Evolutionary conservation across 2,329 filamentous ascomycete genomes (phyloP).

Genomic region (Karstenula rhodostoma): DNA sequence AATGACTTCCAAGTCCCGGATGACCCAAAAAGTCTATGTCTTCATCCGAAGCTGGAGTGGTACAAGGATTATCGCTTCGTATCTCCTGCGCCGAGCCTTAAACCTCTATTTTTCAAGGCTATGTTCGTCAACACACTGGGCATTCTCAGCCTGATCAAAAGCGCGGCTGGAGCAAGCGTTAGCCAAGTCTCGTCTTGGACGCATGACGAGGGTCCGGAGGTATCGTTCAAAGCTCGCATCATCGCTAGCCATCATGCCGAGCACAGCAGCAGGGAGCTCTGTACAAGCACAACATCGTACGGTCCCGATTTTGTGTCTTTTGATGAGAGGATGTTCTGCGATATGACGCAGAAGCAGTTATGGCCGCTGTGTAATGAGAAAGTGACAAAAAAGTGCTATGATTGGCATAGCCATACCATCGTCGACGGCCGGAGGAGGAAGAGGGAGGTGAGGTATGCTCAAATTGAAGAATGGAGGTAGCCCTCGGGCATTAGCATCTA

Average conservation of each 20-base stretch:
- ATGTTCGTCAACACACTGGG: background rate
- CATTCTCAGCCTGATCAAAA: background rate
- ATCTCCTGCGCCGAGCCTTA: constrained; percentile 6
- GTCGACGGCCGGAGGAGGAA: constrained; percentile 14
- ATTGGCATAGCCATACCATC: constrained; percentile 7
- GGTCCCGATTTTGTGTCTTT: constrained; percentile 35
- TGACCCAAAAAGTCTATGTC: constrained; percentile 5
- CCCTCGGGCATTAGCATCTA: background rate
- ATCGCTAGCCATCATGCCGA: constrained; percentile 25
- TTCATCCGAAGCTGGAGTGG: constrained; percentile 11
- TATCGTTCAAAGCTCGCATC: background rate
- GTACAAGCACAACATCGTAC: constrained; percentile 17
- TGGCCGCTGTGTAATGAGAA: constrained; percentile 33
- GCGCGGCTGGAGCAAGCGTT: background rate
- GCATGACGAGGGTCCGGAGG: background rate
- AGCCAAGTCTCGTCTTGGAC: background rate
- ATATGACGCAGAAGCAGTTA: constrained; percentile 38
- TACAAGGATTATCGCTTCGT: constrained; percentile 7
- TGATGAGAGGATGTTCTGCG: constrained; percentile 40
- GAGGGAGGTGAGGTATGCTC: constrained; percentile 52
- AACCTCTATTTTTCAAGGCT: constrained; percentile 1
- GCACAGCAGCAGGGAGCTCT: constrained; percentile 42
- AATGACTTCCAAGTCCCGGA: constrained; percentile 11
- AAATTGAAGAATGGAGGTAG: constrained; percentile 4
- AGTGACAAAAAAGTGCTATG: background rate